These are phyloP conservation scores for Cucumis sativus DNA, from an alignment of 306 rosid genomes.

Conservation along the genomic window DNA sequence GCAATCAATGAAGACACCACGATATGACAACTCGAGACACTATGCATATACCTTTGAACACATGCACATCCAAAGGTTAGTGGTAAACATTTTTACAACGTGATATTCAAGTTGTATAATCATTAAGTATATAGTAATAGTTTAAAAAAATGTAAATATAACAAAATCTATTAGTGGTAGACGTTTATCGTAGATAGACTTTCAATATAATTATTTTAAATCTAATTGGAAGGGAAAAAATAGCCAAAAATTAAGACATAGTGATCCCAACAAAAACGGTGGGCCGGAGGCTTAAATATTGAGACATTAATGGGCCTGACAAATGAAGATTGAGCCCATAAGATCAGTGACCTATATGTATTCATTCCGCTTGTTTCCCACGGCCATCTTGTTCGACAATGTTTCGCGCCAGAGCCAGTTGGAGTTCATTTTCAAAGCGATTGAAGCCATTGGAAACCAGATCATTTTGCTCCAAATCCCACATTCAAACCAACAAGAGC, in stretches of 20 bases:
- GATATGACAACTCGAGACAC: too few relatives aligned
- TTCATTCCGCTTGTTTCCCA: neutral
- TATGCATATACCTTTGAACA: too few relatives aligned
- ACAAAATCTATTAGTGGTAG: too few relatives aligned
- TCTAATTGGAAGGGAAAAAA: too few relatives aligned
- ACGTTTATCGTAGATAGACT: too few relatives aligned
- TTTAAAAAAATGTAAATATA: too few relatives aligned
- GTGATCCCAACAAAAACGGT: neutral
- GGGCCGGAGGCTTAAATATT: neutral
- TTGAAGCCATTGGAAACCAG: conserved; percentile 15
- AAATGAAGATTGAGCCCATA: neutral
- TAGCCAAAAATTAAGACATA: neutral
- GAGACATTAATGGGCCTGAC: neutral
- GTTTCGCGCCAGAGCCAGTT: conserved; percentile 34
- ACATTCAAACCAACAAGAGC: neutral
- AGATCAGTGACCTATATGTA: neutral
- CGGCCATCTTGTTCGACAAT: conserved; percentile 1
- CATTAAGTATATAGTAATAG: too few relatives aligned
- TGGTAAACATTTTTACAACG: too few relatives aligned
- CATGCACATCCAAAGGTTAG: too few relatives aligned
- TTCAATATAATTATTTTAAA: too few relatives aligned
- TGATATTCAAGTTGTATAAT: too few relatives aligned
- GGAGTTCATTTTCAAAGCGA: conserved; percentile 24
- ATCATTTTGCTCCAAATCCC: conserved; percentile 23
- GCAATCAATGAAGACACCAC: too few relatives aligned